Evolutionary conservation across 345 rosid genomes (phyloP).

Genomic region (Gossypium longicalyx): DNA sequence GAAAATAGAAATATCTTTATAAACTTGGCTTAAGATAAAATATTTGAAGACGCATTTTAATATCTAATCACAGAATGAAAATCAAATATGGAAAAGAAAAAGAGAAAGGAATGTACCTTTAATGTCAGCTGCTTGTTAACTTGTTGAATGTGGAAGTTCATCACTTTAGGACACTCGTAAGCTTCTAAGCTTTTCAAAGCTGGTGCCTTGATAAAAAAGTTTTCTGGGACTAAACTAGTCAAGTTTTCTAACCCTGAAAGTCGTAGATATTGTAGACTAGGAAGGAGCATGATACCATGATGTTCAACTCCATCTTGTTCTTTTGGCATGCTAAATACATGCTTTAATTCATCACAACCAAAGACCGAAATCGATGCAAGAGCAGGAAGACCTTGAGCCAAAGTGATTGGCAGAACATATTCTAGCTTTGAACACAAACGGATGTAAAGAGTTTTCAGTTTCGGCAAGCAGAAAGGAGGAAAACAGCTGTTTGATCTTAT

Average conservation of each 20-base stretch:
- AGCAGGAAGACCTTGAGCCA: neutral
- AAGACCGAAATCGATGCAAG: neutral
- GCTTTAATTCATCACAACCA: neutral
- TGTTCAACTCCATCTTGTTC: neutral
- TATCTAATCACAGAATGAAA: too few relatives aligned
- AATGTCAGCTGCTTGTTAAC: too few relatives aligned
- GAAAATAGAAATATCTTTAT: too few relatives aligned
- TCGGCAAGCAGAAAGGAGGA: neutral
- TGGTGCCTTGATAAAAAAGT: neutral
- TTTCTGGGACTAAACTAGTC: neutral
- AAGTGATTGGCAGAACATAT: neutral
- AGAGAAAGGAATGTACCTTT: too few relatives aligned
- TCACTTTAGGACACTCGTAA: neutral
- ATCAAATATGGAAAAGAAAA: too few relatives aligned
- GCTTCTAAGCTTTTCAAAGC: neutral
- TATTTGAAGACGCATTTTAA: too few relatives aligned
- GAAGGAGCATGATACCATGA: neutral
- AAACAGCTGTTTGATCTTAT: neutral
- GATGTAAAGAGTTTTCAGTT: neutral
- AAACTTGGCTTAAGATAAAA: too few relatives aligned
- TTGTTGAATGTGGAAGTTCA: too few relatives aligned
- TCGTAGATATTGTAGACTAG: neutral
- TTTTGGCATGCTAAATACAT: neutral
- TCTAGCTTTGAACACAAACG: neutral
- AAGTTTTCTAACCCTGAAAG: neutral